Percentiles rank a stretch among this genome's conserved stretches.
These are phyloP conservation scores for Diaporthe velutina DNA, from an alignment of 2,329 filamentous ascomycete genomes.

Conservation along the genomic window DNA sequence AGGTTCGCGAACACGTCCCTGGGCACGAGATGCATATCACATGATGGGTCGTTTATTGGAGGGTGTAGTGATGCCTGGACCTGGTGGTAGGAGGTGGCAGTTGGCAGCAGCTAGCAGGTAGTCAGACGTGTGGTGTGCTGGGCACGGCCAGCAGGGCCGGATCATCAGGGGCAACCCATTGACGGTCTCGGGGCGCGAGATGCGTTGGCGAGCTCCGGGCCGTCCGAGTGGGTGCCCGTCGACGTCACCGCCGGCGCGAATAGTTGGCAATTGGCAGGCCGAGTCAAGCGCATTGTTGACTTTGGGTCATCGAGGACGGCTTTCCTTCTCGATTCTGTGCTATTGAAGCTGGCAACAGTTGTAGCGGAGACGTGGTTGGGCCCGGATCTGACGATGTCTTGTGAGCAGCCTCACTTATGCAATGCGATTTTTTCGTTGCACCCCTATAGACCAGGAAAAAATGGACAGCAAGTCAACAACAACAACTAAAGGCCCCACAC, in stretches of 20 bases:
- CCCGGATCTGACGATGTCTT: not conserved
- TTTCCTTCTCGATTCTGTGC: not conserved
- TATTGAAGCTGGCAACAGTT: not conserved
- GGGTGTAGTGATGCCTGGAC: not conserved
- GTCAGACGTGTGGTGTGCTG: not conserved
- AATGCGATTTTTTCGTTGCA: not conserved
- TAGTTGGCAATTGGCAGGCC: not conserved
- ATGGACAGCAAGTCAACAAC: slow-evolving; percentile 19
- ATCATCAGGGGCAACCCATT: slow-evolving; percentile 30
- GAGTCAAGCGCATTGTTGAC: slow-evolving; percentile 24
- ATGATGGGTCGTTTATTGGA: not conserved
- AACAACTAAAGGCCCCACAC: not conserved
- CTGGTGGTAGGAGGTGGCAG: not conserved
- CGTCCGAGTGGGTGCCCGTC: slow-evolving; percentile 25
- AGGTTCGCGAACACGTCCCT: not conserved
- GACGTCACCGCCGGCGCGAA: slow-evolving; percentile 15
- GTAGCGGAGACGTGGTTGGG: not conserved
- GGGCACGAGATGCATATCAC: not conserved
- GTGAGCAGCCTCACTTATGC: slow-evolving; percentile 15
- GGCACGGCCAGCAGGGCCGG: slow-evolving; percentile 17
- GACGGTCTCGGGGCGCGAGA: slow-evolving; percentile 1
- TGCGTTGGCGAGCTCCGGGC: slow-evolving; percentile 23
- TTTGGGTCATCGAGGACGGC: not conserved
- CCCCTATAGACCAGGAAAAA: slow-evolving; percentile 3
- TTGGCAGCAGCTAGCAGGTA: not conserved